A percentile compares a stretch with the other conserved stretches of the same genome.
phyloP scores from a whole-genome alignment of 495 filamentous ascomycete species.

The Talaromyces thailandensis region DNA sequence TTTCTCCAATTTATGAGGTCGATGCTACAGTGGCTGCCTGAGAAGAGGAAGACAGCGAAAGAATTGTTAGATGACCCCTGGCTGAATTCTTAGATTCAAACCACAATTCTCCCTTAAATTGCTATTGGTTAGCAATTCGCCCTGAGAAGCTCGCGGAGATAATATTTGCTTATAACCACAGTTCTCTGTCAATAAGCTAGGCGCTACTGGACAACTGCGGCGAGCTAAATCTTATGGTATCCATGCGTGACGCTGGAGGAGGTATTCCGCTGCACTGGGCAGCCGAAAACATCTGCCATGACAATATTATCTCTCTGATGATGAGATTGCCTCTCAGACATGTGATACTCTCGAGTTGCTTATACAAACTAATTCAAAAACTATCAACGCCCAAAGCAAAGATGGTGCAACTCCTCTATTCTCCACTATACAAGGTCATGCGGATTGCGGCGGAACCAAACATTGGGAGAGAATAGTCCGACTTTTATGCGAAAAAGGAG shows the following conservation, averaged over 20 bases:
- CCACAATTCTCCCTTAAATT: no score
- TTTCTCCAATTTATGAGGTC: slow-evolving; percentile 28
- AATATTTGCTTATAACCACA: no score
- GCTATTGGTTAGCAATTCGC: no score
- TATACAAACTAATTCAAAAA: slow-evolving; percentile 4
- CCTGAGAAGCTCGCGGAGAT: no score
- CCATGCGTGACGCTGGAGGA: slow-evolving; percentile 8
- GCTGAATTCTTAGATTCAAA: slow-evolving; percentile 12
- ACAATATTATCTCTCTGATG: background rate
- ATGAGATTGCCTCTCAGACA: slow-evolving; percentile 3
- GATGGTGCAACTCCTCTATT: slow-evolving; percentile 7
- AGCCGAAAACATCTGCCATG: background rate
- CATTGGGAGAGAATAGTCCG: slow-evolving; percentile 5
- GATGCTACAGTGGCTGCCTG: slow-evolving; percentile 34
- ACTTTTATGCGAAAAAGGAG: slow-evolving; percentile 9
- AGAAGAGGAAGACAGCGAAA: slow-evolving; percentile 26
- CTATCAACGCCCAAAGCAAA: slow-evolving; percentile 7
- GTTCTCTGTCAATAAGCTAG: no score
- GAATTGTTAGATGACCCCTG: slow-evolving; percentile 28
- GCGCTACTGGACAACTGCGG: slow-evolving; percentile 7
- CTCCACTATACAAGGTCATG: slow-evolving; percentile 7
- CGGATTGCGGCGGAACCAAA: slow-evolving; percentile 3
- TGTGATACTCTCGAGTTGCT: slow-evolving; percentile 8
- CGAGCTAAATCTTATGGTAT: slow-evolving; percentile 1
- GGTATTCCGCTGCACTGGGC: slow-evolving; percentile 14